Conservation (phyloP, 2,329 filamentous ascomycete species). For the Aspergillus puulaauensis region DNA sequence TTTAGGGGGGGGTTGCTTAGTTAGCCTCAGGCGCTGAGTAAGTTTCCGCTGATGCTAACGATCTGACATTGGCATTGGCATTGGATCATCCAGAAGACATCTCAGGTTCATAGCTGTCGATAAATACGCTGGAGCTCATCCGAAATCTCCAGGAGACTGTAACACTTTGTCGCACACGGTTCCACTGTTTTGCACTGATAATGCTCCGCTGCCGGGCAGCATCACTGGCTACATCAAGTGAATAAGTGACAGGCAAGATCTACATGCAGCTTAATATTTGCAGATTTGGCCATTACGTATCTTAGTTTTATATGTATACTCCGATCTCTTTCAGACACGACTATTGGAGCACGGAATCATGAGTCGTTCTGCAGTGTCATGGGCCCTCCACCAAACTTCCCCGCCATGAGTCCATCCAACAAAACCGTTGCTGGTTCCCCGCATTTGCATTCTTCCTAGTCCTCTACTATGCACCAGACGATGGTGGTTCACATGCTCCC, state of each 20-base stretch:
- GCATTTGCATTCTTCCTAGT: background rate
- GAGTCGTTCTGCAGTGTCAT: background rate
- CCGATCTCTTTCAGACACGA: background rate
- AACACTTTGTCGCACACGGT: background rate
- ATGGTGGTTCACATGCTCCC: background rate
- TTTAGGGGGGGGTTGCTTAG: background rate
- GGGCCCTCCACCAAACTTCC: background rate
- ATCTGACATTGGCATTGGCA: background rate
- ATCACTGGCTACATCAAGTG: background rate
- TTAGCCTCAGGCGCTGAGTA: slow-evolving; percentile 8
- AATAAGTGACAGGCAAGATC: background rate
- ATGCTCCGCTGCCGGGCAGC: background rate
- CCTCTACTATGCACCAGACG: background rate
- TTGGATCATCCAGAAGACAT: background rate
- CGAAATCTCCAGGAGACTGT: background rate
- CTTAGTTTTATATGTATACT: background rate
- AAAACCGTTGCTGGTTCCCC: background rate
- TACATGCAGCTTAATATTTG: background rate
- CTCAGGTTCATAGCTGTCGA: background rate
- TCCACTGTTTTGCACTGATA: background rate
- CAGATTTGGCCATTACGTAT: background rate
- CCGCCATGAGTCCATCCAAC: background rate
- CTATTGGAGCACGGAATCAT: background rate
- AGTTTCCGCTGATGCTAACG: background rate
- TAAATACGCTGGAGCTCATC: background rate